Conservation (phyloP, 495 filamentous ascomycete genomes). For the Xylaria cubensis region DNA sequence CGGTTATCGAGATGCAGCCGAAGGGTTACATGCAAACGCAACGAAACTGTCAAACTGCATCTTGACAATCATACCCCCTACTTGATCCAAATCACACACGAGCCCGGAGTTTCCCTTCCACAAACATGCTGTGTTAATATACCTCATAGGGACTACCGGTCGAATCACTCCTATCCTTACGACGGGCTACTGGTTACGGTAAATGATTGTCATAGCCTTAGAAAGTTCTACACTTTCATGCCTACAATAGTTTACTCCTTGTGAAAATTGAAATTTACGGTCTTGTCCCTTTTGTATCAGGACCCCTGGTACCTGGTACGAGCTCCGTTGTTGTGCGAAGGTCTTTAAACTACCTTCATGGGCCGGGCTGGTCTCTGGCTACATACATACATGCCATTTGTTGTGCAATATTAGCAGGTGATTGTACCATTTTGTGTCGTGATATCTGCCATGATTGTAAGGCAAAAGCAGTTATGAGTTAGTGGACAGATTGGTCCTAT, state of each 20-base stretch:
- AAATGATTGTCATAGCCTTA: not conserved
- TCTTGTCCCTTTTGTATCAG: not conserved
- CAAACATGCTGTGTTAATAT: not conserved
- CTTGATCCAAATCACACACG: not conserved
- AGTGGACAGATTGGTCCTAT: not conserved
- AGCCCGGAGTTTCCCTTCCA: not conserved
- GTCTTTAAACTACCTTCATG: no score
- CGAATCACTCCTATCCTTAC: not conserved
- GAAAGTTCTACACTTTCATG: not conserved
- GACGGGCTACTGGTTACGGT: not conserved
- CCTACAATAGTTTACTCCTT: not conserved
- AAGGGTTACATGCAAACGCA: constrained; percentile 13
- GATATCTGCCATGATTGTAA: not conserved
- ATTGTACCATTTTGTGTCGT: not conserved
- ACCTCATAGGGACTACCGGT: not conserved
- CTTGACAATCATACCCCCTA: not conserved
- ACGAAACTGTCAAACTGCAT: constrained; percentile 13
- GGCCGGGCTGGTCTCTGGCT: no score
- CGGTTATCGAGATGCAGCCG: constrained; percentile 27
- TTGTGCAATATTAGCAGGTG: no score
- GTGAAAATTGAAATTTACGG: not conserved
- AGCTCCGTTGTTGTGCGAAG: no score
- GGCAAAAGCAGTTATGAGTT: not conserved
- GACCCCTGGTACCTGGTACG: not conserved
- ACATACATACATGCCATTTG: no score